Evolutionary conservation across 805 yeast genomes (phyloP).

Genomic region (Suhomyces sp.): DNA sequence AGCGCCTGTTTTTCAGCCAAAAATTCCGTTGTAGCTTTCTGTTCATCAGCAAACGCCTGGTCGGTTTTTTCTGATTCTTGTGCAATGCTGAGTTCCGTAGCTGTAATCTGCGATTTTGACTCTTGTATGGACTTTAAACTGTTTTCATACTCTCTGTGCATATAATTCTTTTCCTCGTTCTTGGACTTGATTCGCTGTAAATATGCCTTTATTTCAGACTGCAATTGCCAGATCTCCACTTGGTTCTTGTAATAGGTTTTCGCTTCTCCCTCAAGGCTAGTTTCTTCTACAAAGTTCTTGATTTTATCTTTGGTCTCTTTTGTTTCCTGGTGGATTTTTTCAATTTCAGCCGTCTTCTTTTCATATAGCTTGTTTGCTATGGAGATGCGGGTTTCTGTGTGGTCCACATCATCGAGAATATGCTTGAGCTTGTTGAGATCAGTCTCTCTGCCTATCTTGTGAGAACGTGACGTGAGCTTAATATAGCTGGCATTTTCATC

Average conservation of each 20-base stretch:
- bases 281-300: conserved; percentile 18
- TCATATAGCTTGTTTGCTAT: conserved; percentile 30
- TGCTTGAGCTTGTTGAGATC: conserved; percentile 40
- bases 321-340: conserved; percentile 19
- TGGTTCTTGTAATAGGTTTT: conserved; percentile 34
- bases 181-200: conserved; percentile 45
- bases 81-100: conserved; percentile 14
- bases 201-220: conserved; percentile 43
- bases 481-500: conserved; percentile 38
- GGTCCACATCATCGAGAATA: conserved; percentile 47
- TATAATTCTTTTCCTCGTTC: conserved; percentile 61
- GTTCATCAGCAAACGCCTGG: conserved; percentile 18
- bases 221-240: conserved; percentile 42
- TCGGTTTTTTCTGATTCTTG: conserved; percentile 19
- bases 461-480: conserved; percentile 38
- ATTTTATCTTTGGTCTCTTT: conserved; percentile 27
- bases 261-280: conserved; percentile 21
- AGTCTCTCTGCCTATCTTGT: conserved; percentile 41
- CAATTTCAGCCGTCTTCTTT: conserved; percentile 32
- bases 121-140: conserved; percentile 50
- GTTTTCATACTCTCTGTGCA: conserved; percentile 54
- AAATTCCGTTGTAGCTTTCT: conserved; percentile 15
- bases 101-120: conserved; percentile 31
- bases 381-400: conserved; percentile 32
- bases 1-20: conserved; percentile 18